A percentile compares a stretch with the other conserved stretches of the same genome.
These are phyloP conservation scores for Cucumis hystrix DNA, from an alignment of 306 rosid species.

Conservation along the genomic window DNA sequence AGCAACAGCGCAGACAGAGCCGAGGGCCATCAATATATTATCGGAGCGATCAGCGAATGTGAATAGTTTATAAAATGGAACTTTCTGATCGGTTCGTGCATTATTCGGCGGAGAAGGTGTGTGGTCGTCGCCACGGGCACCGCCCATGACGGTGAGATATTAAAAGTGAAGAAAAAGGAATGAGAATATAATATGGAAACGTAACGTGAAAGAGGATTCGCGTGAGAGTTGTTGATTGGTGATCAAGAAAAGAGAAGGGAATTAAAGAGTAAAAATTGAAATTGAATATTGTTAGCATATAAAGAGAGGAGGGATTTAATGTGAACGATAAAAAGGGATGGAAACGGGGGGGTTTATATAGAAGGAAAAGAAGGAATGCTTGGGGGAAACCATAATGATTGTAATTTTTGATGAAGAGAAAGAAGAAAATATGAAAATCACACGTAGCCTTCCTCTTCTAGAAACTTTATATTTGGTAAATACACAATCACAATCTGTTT, in stretches of 20 bases:
- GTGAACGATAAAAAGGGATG: not conserved
- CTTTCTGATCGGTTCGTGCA: slow-evolving; percentile 14
- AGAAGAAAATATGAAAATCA: not conserved
- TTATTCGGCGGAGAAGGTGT: not conserved
- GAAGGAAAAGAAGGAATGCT: not conserved
- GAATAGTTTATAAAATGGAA: slow-evolving; percentile 52
- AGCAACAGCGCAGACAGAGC: slow-evolving; percentile 30
- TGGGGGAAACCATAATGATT: not conserved
- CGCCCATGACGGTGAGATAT: not conserved
- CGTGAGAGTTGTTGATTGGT: not conserved
- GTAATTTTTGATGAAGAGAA: not conserved
- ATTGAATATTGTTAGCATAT: too few species aligned
- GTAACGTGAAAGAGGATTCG: not conserved
- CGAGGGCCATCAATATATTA: slow-evolving; percentile 36
- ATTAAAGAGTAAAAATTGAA: too few species aligned
- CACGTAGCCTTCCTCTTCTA: not conserved
- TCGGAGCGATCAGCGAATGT: slow-evolving; percentile 52
- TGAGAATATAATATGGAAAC: not conserved
- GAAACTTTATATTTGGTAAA: not conserved
- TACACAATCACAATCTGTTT: not conserved
- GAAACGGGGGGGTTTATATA: too few species aligned
- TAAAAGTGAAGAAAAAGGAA: not conserved
- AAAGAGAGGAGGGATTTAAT: not conserved
- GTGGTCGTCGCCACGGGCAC: not conserved
- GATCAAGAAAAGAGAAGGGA: too few species aligned